A percentile compares a stretch with the other conserved stretches of the same genome.
Evolutionary conservation across 495 filamentous ascomycete genomes (phyloP).

Genomic region (Pyronema domesticum): DNA sequence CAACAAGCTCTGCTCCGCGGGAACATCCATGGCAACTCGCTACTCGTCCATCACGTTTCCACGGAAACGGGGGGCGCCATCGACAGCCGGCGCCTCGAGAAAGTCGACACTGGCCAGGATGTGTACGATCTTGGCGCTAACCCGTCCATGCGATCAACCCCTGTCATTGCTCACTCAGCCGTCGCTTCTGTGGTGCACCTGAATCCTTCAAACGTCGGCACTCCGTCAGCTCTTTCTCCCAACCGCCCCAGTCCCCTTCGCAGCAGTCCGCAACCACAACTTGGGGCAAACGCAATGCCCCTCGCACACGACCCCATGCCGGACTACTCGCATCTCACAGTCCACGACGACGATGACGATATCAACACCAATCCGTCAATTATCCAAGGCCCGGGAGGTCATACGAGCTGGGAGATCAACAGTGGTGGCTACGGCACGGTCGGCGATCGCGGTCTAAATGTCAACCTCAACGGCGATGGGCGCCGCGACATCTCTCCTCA

Average conservation of each 20-base stretch:
- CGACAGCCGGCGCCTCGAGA: constrained; percentile 18
- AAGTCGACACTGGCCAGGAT: constrained; percentile 18
- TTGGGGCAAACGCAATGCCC: constrained; percentile 48
- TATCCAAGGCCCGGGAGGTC: constrained; percentile 45
- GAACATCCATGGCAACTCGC: constrained; percentile 12
- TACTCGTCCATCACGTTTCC: constrained; percentile 19
- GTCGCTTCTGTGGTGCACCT: constrained; percentile 21
- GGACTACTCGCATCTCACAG: constrained; percentile 42
- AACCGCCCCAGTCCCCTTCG: constrained; percentile 16
- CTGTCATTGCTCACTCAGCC: constrained; percentile 15
- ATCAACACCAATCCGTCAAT: constrained; percentile 63
- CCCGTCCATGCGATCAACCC: constrained; percentile 24
- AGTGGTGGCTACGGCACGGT: constrained; percentile 9
- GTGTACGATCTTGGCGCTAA: constrained; percentile 23
- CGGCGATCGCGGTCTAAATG: constrained; percentile 16
- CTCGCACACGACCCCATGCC: constrained; percentile 44
- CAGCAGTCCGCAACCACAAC: constrained; percentile 18
- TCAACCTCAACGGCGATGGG: neutral
- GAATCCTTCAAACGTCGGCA: constrained; percentile 22
- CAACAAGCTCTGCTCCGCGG: constrained; percentile 16
- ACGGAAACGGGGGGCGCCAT: constrained; percentile 12
- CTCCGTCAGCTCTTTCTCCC: constrained; percentile 17
- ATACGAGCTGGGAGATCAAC: constrained; percentile 16
- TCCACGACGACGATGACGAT: constrained; percentile 42
- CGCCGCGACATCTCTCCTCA: neutral